phyloP scores from a whole-genome alignment of 2,329 filamentous ascomycete genomes.

The Ascochyta koolunga region DNA sequence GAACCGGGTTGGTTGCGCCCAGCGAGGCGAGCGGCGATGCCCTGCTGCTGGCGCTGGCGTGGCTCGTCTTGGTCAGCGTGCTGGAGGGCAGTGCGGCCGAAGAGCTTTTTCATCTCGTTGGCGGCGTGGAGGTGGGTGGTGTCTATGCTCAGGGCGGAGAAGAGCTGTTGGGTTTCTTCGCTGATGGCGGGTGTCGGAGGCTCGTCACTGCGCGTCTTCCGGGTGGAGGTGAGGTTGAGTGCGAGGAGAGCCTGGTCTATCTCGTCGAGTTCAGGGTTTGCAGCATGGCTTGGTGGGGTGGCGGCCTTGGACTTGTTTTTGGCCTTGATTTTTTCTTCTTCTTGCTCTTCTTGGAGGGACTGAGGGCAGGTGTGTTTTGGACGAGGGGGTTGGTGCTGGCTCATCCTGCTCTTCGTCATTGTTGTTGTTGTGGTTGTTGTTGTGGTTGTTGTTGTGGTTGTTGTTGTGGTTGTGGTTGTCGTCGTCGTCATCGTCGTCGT shows the following conservation, averaged over 20 bases:
- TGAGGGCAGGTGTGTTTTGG: constrained; percentile 32
- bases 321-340: constrained; percentile 70
- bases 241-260: constrained; percentile 69
- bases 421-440: constrained; percentile 43
- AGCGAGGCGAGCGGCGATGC: constrained; percentile 63
- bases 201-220: constrained; percentile 24
- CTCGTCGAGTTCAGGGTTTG: constrained; percentile 59
- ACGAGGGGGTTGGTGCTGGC: constrained; percentile 34
- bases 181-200: constrained; percentile 31
- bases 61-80: constrained; percentile 60
- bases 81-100: constrained; percentile 69
- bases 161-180: constrained; percentile 56
- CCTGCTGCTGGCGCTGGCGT: constrained; percentile 57
- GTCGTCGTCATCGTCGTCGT: constrained; percentile 44
- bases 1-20: constrained; percentile 61
- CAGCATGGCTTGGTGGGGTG: constrained; percentile 25
- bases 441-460: constrained; percentile 45
- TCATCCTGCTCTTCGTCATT: constrained; percentile 41
- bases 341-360: constrained; percentile 53
- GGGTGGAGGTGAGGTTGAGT: constrained; percentile 51
- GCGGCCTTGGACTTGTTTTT: constrained; percentile 52
- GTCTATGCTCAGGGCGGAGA: constrained; percentile 65
- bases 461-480: constrained; percentile 46
- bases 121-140: constrained; percentile 79
- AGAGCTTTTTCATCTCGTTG: constrained; percentile 87